phyloP scores from a whole-genome alignment of 1,284 basidiomycete species.

The Schizophyllum commune region DNA sequence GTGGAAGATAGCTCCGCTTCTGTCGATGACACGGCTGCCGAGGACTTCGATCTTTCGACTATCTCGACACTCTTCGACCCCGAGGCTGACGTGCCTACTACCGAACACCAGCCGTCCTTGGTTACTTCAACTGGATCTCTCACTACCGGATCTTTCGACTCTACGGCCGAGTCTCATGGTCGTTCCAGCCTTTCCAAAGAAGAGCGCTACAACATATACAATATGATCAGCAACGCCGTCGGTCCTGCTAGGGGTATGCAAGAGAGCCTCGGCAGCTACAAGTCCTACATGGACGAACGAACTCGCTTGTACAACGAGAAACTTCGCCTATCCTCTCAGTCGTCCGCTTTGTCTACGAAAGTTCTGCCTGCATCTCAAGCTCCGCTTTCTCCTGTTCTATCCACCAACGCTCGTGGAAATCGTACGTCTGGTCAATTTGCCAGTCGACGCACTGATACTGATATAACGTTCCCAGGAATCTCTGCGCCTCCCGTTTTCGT shows the following conservation, averaged over 20 bases:
- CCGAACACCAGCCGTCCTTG: slow-evolving; percentile 17
- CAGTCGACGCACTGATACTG: no score
- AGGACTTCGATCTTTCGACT: background rate
- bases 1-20: no score
- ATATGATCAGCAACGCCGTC: slow-evolving; percentile 39
- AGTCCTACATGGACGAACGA: slow-evolving; percentile 43
- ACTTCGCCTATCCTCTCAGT: slow-evolving; percentile 3
- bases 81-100: slow-evolving; percentile 5
- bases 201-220: slow-evolving; percentile 45
- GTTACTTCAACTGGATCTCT: slow-evolving; percentile 20
- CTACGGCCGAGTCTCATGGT: no score
- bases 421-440: no score
- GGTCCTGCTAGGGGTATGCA: slow-evolving; percentile 38
- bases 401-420: no score
- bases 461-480: no score
- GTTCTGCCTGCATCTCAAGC: no score
- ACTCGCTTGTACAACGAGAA: slow-evolving; percentile 21
- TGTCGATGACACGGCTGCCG: no score
- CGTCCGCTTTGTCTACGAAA: background rate
- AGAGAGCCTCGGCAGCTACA: slow-evolving; percentile 47
- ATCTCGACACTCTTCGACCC: slow-evolving; percentile 3
- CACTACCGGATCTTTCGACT: no score
- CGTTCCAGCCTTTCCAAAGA: slow-evolving; percentile 22
- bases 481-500: no score
- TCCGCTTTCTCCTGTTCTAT: no score